Conservation (phyloP, 352 stramenopile species). For the Pythium aristosporum region DNA sequence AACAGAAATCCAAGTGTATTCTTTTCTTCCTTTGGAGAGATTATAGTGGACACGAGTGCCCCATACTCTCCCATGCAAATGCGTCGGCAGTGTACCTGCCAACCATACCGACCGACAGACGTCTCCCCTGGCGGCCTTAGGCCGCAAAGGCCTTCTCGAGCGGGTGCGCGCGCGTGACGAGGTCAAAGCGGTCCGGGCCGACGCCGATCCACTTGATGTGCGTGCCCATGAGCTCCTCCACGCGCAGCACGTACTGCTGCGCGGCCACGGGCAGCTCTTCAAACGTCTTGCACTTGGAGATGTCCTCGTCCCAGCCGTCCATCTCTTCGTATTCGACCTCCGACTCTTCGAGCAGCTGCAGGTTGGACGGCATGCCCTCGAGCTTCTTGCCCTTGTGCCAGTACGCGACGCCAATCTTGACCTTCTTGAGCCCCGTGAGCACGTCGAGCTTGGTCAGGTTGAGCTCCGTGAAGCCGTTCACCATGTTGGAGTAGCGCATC, state of each 20-base stretch:
- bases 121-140: slow-evolving; percentile 1
- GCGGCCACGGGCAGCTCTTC: slow-evolving; percentile 95
- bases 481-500: slow-evolving; percentile 92
- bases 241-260: slow-evolving; percentile 95
- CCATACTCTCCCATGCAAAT: no score
- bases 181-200: slow-evolving; percentile 94
- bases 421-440: slow-evolving; percentile 94
- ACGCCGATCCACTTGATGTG: slow-evolving; percentile 99
- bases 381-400: slow-evolving; percentile 94
- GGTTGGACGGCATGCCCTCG: slow-evolving; percentile 93
- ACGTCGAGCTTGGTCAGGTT: slow-evolving; percentile 99
- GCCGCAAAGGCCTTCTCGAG: slow-evolving; percentile 62
- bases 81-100: no score
- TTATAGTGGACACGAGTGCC: no score
- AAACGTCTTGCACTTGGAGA: slow-evolving; percentile 95
- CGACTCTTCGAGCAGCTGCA: slow-evolving; percentile 91
- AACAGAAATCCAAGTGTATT: no score
- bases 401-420: slow-evolving; percentile 96
- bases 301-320: slow-evolving; percentile 96
- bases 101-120: no score
- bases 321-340: slow-evolving; percentile 96
- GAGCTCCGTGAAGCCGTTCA: slow-evolving; percentile 96
- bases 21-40: no score
- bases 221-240: slow-evolving; percentile 96
- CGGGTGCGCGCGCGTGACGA: slow-evolving; percentile 88